Percentiles rank a stretch among this genome's conserved stretches.
Conservation (phyloP, 129 eudicot species). For the Saposhnikovia divaricata region DNA sequence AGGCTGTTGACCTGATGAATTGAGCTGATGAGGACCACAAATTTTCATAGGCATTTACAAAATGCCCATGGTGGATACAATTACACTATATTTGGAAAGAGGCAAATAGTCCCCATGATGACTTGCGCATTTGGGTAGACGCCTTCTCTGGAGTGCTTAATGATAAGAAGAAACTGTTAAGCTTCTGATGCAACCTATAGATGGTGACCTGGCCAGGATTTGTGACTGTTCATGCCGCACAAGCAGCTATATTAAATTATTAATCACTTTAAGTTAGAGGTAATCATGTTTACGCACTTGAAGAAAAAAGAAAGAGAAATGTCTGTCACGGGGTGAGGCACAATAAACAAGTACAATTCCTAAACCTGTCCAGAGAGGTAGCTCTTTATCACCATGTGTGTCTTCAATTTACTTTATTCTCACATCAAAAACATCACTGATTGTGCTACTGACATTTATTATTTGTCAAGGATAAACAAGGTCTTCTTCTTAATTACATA, state of each 20-base stretch:
- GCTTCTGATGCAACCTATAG: not conserved
- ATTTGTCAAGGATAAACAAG: no score
- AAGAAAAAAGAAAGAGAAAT: not conserved
- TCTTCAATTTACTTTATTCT: not conserved
- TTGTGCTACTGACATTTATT: no score
- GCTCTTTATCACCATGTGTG: not conserved
- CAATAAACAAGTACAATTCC: not conserved
- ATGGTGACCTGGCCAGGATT: not conserved
- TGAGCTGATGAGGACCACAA: not conserved
- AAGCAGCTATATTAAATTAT: not conserved
- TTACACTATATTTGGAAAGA: no score
- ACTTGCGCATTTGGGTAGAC: not conserved
- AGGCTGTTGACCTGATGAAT: not conserved
- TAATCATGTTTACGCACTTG: not conserved
- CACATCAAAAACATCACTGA: not conserved
- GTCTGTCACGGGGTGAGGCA: not conserved
- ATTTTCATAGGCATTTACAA: not conserved
- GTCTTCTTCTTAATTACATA: no score
- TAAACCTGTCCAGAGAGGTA: not conserved
- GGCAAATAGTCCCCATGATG: not conserved
- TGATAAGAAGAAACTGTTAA: not conserved
- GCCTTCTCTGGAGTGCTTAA: not conserved
- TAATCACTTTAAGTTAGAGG: not conserved
- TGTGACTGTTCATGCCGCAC: not conserved
- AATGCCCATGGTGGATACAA: not conserved